Evolutionary conservation across 2,329 filamentous ascomycete species (phyloP), one percentile per base, ranked within the genome.

Genomic region (Cordyceps cicadae): DNA sequence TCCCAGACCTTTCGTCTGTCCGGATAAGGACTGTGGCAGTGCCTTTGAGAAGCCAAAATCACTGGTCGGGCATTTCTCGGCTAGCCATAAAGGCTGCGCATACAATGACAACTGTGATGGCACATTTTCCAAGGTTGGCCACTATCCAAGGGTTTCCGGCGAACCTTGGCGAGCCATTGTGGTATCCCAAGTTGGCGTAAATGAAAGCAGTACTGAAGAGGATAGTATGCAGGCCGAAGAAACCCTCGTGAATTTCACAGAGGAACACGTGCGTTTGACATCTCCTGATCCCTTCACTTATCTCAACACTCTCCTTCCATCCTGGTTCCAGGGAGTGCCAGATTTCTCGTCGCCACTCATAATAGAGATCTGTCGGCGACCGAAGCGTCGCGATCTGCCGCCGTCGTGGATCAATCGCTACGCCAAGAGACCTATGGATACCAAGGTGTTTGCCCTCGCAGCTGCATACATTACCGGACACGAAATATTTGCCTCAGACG

Each of bases 31-130:
- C 14, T 74, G 72, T 46, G 63, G 65, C 2, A 61, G 45, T 4
- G 26, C 66, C 2, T 70, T 70, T 24, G 46, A 32, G 0, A 54
- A 24, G 5, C 5, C 60, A 6, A 50, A 21, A 29, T 24, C 32
- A 1, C 55, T 67, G 17, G 62, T 48, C 1, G 63, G 62, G 1
- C 66, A 67, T 50, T 65, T 67, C 29, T 48, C 49, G 3, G 21
- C 56, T 1, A 26, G 32, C 0, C 70, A 72, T 34, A 60, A 58
- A 24, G 54, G 39, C 45, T 51, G 6, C 15, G 62, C 62, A 3
- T 66, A 71, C 51, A 72, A 73, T 37, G 72, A 74, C 58, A 73
- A 73, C 50, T 57, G 63, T 12, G 70, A 73, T n/a, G 71, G 72
- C 1, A 73, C 70, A 0, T 57, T 74, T n/a, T 67, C 69, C 2